Conservation (phyloP, 176 grass and related monocot genomes). For the Microstegium vimineum region DNA sequence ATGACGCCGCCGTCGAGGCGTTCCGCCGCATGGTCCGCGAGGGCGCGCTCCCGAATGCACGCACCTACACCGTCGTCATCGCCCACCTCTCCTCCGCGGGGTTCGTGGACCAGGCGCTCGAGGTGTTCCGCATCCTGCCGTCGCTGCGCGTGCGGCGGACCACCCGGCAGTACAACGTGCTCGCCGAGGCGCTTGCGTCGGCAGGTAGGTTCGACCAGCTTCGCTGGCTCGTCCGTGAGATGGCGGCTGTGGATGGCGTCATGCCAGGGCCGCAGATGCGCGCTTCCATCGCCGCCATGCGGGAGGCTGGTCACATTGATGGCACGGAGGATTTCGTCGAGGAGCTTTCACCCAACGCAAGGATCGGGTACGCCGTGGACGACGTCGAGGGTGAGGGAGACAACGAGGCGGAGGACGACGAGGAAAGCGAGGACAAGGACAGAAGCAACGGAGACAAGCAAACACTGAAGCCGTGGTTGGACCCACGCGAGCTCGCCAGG, state of each 20-base stretch:
- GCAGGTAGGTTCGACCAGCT: slow-evolving; percentile 50
- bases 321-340: slow-evolving; percentile 59
- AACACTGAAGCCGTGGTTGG: slow-evolving; percentile 77
- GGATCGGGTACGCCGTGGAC: slow-evolving; percentile 51
- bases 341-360: slow-evolving; percentile 51
- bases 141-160: not conserved
- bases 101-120: too few species aligned
- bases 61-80: slow-evolving; percentile 18
- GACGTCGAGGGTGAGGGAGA: slow-evolving; percentile 47
- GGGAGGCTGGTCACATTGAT: slow-evolving; percentile 44
- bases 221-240: slow-evolving; percentile 53
- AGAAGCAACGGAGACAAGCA: slow-evolving; percentile 1
- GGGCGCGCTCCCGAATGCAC: too few species aligned
- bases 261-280: slow-evolving; percentile 57
- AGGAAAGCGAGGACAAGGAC: not conserved
- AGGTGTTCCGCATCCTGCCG: too few species aligned
- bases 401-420: slow-evolving; percentile 16
- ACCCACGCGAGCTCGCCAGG: slow-evolving; percentile 56
- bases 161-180: too few species aligned
- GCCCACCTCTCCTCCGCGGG: too few species aligned
- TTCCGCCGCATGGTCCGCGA: too few species aligned
- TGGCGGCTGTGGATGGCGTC: slow-evolving; percentile 63
- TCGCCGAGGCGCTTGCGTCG: too few species aligned
- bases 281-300: slow-evolving; percentile 51
- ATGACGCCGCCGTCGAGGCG: too few species aligned